Percentiles rank a stretch among this genome's conserved stretches.
Conservation (phyloP, 495 filamentous ascomycete species). For the Sporormia fimetaria region DNA sequence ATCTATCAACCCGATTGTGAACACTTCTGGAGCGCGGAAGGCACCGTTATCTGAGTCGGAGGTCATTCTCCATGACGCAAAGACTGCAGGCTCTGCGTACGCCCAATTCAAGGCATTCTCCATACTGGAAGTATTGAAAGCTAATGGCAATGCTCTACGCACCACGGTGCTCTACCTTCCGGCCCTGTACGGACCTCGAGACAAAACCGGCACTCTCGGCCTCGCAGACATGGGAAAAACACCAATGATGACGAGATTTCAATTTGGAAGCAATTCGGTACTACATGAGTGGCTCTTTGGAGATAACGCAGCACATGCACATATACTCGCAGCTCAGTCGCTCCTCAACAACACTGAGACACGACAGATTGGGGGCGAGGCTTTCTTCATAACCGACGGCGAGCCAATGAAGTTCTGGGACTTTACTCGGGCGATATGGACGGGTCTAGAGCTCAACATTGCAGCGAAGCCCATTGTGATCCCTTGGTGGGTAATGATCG, state of each 20-base stretch:
- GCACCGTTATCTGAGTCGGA: no score
- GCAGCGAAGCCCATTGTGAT: neutral
- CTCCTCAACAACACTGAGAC: neutral
- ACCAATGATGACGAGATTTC: neutral
- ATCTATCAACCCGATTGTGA: neutral
- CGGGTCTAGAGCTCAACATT: conserved; percentile 1
- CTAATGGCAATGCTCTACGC: no score
- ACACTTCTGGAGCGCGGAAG: neutral
- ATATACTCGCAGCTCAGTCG: conserved; percentile 4
- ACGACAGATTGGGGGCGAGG: conserved; percentile 6
- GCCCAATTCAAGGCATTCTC: no score
- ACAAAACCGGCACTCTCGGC: neutral
- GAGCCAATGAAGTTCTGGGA: conserved; percentile 11
- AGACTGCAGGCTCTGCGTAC: no score
- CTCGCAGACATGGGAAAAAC: neutral
- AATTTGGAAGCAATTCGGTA: conserved; percentile 1
- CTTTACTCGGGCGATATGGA: conserved; percentile 1
- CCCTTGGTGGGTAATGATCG: conserved; percentile 1
- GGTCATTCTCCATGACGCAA: no score
- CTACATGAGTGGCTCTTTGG: conserved; percentile 3
- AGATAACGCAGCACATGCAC: conserved; percentile 8
- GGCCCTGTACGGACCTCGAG: conserved; percentile 4
- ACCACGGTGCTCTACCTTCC: conserved; percentile 1
- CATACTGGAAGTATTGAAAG: no score
- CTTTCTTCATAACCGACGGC: conserved; percentile 12